phyloP scores from a whole-genome alignment of 805 yeast species.

The Saccharomycopsis amapae region DNA sequence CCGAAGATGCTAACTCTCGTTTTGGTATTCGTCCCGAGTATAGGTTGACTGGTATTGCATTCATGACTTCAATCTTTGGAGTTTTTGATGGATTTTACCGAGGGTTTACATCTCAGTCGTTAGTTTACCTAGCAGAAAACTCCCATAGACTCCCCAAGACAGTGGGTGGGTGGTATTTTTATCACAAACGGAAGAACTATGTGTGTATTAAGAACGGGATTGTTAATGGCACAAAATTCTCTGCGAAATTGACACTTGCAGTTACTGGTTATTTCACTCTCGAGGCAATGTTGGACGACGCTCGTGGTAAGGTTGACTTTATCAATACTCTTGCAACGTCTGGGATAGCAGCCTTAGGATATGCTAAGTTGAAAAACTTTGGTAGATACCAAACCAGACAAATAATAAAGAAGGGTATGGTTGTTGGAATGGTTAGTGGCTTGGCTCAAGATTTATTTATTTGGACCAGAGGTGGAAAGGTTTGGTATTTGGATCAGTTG shows the following conservation, averaged over 20 bases:
- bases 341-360: constrained; percentile 41
- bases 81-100: constrained; percentile 49
- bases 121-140: constrained; percentile 66
- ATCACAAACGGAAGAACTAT: constrained; percentile 77
- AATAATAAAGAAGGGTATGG: constrained; percentile 44
- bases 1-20: constrained; percentile 29
- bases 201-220: constrained; percentile 56
- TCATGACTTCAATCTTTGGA: constrained; percentile 37
- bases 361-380: constrained; percentile 39
- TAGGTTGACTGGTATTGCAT: constrained; percentile 37
- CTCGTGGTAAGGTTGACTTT: constrained; percentile 50
- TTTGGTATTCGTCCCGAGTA: constrained; percentile 43
- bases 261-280: constrained; percentile 47
- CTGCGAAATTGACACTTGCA: constrained; percentile 36
- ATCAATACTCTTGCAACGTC: constrained; percentile 57
- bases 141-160: constrained; percentile 74
- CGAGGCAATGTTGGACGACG: constrained; percentile 54
- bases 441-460: constrained; percentile 58
- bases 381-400: constrained; percentile 36
- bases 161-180: constrained; percentile 82
- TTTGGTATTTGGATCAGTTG: constrained; percentile 63
- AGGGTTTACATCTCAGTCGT: constrained; percentile 50
- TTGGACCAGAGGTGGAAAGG: constrained; percentile 48
- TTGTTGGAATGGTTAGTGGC: constrained; percentile 56
- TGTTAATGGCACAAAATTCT: constrained; percentile 38